phyloP scores from a whole-genome alignment of 2,329 filamentous ascomycete genomes.

The Helotiales sp. region DNA sequence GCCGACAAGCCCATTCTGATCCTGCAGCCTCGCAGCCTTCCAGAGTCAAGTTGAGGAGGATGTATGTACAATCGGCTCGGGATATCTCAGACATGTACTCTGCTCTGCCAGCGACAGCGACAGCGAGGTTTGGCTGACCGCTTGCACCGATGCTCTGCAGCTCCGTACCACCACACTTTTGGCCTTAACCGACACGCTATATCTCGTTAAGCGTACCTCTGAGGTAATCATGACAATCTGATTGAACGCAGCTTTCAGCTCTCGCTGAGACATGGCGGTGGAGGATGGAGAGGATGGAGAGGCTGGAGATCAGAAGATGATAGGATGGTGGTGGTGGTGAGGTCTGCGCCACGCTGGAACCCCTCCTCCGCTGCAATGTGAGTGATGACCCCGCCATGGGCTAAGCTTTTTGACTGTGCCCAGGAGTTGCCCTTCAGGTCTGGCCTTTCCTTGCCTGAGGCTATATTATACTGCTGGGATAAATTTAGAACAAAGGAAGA shows the following conservation, averaged over 20 bases:
- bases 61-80: not conserved
- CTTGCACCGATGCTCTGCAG: not conserved
- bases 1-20: not conserved
- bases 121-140: not conserved
- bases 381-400: conserved; percentile 1
- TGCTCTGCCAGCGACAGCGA: too few relatives aligned
- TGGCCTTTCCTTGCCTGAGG: not conserved
- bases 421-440: too few relatives aligned
- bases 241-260: conserved; percentile 7
- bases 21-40: conserved; percentile 5
- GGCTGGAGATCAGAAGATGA: conserved; percentile 1
- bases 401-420: not conserved
- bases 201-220: not conserved
- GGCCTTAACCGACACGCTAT: not conserved
- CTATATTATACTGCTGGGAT: not conserved
- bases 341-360: not conserved
- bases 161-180: not conserved
- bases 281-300: not conserved
- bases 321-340: not conserved
- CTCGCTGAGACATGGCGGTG: not conserved
- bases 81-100: not conserved
- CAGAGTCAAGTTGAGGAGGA: not conserved
- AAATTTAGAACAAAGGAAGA: not conserved
- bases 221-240: too few relatives aligned
- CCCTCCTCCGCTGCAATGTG: too few relatives aligned